Evolutionary conservation across 1,284 basidiomycete species (phyloP).

Genomic region (Anthracocystis panici-leucophaei): DNA sequence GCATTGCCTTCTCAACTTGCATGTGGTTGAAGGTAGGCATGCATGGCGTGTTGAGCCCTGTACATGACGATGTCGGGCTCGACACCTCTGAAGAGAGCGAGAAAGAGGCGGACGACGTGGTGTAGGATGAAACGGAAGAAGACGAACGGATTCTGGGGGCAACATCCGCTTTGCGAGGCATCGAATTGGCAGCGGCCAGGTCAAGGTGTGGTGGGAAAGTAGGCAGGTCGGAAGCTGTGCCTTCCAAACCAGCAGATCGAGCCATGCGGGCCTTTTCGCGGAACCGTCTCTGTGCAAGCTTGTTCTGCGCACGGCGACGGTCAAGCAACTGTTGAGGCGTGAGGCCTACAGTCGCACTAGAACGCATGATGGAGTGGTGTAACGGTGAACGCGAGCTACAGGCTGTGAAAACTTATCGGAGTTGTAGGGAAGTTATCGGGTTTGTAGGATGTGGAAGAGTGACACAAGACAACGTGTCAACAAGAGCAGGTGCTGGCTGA

Average conservation of each 20-base stretch:
- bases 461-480: slow-evolving; percentile 1
- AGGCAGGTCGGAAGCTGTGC: slow-evolving; percentile 7
- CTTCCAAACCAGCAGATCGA: slow-evolving; percentile 16
- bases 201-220: slow-evolving; percentile 22
- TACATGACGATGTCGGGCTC: slow-evolving; percentile 30
- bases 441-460: neutral
- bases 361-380: slow-evolving; percentile 25
- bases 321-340: slow-evolving; percentile 50
- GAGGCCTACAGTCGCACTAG: slow-evolving; percentile 40
- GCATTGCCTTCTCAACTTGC: neutral
- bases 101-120: slow-evolving; percentile 13
- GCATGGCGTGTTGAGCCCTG: slow-evolving; percentile 30
- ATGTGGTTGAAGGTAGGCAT: slow-evolving; percentile 20
- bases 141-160: slow-evolving; percentile 16
- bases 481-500: neutral
- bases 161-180: neutral
- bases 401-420: neutral
- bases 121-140: slow-evolving; percentile 25
- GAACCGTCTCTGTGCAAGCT: slow-evolving; percentile 47
- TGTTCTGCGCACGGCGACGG: slow-evolving; percentile 53
- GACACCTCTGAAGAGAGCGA: slow-evolving; percentile 27
- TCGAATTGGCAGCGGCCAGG: slow-evolving; percentile 4
- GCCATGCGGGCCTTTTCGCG: slow-evolving; percentile 43
- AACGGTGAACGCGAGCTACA: neutral
- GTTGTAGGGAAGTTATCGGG: neutral